phyloP scores from a whole-genome alignment of 2,329 filamentous ascomycete genomes.

The Pestalotiopsis fici region DNA sequence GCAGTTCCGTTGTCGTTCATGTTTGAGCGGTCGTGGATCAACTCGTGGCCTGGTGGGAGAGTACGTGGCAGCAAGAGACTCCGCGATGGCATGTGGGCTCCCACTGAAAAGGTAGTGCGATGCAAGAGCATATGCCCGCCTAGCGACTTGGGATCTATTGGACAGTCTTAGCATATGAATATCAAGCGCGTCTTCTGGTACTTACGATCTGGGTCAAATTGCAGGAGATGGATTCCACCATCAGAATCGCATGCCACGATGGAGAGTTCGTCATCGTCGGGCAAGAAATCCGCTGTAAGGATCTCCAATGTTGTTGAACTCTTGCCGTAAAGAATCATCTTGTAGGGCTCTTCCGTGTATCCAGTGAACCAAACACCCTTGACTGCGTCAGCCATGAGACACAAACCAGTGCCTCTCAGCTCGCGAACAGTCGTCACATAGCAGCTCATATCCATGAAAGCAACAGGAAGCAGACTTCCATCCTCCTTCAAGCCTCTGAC shows the following conservation, averaged over 20 bases:
- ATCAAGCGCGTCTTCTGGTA: slow-evolving; percentile 19
- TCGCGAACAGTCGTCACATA: slow-evolving; percentile 87
- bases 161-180: slow-evolving; percentile 23
- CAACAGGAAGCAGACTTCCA: slow-evolving; percentile 86
- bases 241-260: slow-evolving; percentile 84
- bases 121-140: slow-evolving; percentile 86
- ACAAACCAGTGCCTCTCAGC: slow-evolving; percentile 80
- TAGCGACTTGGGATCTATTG: slow-evolving; percentile 84
- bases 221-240: slow-evolving; percentile 82
- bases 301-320: slow-evolving; percentile 77
- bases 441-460: slow-evolving; percentile 97
- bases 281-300: slow-evolving; percentile 82
- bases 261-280: slow-evolving; percentile 79
- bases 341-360: slow-evolving; percentile 96
- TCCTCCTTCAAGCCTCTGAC: slow-evolving; percentile 95
- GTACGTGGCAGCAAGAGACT: slow-evolving; percentile 76
- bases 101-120: slow-evolving; percentile 84
- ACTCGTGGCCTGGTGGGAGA: slow-evolving; percentile 40
- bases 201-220: slow-evolving; percentile 93
- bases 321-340: slow-evolving; percentile 91
- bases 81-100: slow-evolving; percentile 72
- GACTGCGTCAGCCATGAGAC: slow-evolving; percentile 84
- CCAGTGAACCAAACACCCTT: slow-evolving; percentile 97
- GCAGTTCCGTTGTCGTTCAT: slow-evolving; percentile 17
- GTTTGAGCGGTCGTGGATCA: slow-evolving; percentile 25